These are phyloP conservation scores for Penicillium sp. DNA, from an alignment of 2,329 filamentous ascomycete species.

Conservation along the genomic window DNA sequence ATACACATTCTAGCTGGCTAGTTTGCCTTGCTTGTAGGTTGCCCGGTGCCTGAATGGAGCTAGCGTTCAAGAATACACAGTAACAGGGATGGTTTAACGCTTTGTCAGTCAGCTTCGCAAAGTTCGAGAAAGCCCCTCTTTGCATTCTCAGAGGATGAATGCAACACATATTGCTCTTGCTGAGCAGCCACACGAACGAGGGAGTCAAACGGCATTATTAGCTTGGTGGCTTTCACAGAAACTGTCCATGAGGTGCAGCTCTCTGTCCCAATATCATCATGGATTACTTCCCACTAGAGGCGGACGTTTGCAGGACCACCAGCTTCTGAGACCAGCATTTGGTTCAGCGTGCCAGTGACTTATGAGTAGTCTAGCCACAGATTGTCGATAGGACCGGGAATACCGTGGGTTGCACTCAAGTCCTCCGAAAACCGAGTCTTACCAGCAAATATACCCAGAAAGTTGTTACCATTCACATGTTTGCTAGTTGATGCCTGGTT, in stretches of 20 bases:
- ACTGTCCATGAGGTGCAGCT: constrained; percentile 9
- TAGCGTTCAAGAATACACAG: no score
- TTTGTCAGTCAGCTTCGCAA: neutral
- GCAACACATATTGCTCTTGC: neutral
- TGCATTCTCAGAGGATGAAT: neutral
- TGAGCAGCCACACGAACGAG: constrained; percentile 5
- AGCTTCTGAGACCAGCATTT: constrained; percentile 13
- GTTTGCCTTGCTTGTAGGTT: no score
- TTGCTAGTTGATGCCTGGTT: no score
- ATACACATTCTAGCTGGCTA: no score
- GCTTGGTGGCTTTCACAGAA: constrained; percentile 8
- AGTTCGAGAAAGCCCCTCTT: neutral
- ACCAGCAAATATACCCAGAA: constrained; percentile 8
- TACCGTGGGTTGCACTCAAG: constrained; percentile 3
- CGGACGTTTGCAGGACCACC: constrained; percentile 10
- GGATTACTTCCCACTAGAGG: constrained; percentile 6
- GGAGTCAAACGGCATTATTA: constrained; percentile 11
- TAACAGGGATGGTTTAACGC: neutral
- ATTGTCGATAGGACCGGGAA: constrained; percentile 12
- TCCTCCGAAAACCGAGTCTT: constrained; percentile 7
- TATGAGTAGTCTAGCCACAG: constrained; percentile 19
- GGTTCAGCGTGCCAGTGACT: constrained; percentile 17
- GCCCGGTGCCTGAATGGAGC: no score
- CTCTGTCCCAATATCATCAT: constrained; percentile 1
- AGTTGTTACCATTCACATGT: no score